Percentiles rank a stretch among this genome's conserved stretches.
Conservation (phyloP, 176 grass and related monocot genomes). For the Pontederia paniculata region DNA sequence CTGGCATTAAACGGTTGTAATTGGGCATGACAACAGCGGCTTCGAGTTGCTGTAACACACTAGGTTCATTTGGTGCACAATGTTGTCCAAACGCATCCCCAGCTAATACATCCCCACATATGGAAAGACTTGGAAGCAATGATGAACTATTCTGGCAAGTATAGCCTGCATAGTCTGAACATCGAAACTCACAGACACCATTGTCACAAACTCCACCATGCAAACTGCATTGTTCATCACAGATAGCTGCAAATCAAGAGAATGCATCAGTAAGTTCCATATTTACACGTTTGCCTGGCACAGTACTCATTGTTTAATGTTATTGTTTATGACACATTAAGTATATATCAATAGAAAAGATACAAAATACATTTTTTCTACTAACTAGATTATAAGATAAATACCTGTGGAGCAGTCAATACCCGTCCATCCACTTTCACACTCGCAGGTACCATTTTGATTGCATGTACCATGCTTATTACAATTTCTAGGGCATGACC, state of each 20-base stretch:
- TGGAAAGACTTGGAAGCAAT: slow-evolving; percentile 71
- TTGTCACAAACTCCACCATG: slow-evolving; percentile 97
- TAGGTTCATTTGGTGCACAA: slow-evolving; percentile 87
- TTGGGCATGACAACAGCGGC: slow-evolving; percentile 86
- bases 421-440: slow-evolving; percentile 69
- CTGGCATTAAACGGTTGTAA: slow-evolving; percentile 97
- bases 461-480: slow-evolving; percentile 55
- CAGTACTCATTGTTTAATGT: neutral
- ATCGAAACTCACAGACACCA: slow-evolving; percentile 94
- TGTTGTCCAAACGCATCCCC: slow-evolving; percentile 73
- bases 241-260: slow-evolving; percentile 58
- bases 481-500: slow-evolving; percentile 77
- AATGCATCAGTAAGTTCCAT: neutral
- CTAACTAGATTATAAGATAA: slow-evolving; percentile 12
- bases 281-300: neutral
- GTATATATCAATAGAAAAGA: neutral
- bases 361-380: neutral
- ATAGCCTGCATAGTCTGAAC: slow-evolving; percentile 98
- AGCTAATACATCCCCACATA: slow-evolving; percentile 89
- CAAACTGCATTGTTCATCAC: slow-evolving; percentile 98
- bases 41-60: slow-evolving; percentile 92
- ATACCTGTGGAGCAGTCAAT: slow-evolving; percentile 97
- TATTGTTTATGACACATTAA: neutral
- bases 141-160: slow-evolving; percentile 92
- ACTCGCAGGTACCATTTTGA: slow-evolving; percentile 81